Conservation (phyloP, 768 basidiomycete species). For the Strobilomyces confusus region DNA sequence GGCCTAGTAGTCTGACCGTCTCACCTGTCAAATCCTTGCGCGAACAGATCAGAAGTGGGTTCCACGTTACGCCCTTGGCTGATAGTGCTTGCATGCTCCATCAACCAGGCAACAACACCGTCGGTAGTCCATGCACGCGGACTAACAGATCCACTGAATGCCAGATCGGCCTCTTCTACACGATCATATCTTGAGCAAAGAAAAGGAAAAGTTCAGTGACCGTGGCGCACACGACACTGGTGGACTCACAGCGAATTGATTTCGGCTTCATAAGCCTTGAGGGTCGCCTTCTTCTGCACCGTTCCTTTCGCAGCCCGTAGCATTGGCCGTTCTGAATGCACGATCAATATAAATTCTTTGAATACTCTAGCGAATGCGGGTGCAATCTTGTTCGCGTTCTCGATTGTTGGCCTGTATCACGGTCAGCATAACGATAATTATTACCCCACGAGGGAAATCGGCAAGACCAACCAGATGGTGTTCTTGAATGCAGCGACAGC, state of each 20-base stretch:
- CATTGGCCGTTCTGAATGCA: constrained; percentile 37
- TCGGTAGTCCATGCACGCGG: not conserved
- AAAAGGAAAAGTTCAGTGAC: too few species aligned
- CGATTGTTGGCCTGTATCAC: constrained; percentile 33
- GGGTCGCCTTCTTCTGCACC: constrained; percentile 11
- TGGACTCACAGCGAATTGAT: constrained; percentile 5
- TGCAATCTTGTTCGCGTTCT: constrained; percentile 37
- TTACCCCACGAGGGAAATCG: too few species aligned
- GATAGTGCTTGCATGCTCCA: not conserved
- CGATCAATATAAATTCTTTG: constrained; percentile 50
- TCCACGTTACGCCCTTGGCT: not conserved
- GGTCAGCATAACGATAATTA: not conserved
- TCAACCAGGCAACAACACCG: not conserved
- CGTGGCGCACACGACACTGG: too few species aligned
- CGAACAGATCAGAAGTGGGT: not conserved
- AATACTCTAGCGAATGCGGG: constrained; percentile 41
- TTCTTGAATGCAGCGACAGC: constrained; percentile 10
- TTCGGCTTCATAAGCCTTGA: constrained; percentile 25
- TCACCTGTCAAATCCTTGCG: not conserved
- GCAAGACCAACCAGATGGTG: constrained; percentile 20
- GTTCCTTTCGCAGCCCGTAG: constrained; percentile 33
- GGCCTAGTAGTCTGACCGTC: not conserved
- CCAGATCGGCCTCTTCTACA: not conserved
- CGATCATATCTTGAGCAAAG: not conserved
- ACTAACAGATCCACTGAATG: not conserved